A percentile compares a stretch with the other conserved stretches of the same genome.
Conservation (phyloP, 441 rosid genomes). For the Geranium incanum region DNA sequence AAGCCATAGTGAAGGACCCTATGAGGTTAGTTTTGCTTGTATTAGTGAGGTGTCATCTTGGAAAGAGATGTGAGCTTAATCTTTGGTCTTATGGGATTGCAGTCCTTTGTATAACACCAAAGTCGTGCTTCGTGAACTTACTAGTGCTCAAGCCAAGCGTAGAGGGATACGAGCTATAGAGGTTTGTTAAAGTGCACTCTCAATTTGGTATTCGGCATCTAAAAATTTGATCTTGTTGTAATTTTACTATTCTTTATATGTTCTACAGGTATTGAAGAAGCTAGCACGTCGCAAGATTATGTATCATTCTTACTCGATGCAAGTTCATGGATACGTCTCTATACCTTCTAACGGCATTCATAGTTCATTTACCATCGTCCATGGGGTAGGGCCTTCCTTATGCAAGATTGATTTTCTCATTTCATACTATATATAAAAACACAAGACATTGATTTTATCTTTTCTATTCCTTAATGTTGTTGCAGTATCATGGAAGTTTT, state of each 20-base stretch:
- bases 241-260: slow-evolving; percentile 14
- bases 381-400: slow-evolving; percentile 53
- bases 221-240: slow-evolving; percentile 3
- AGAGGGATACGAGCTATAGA: slow-evolving; percentile 87
- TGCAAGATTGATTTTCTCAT: neutral
- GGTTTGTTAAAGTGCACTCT: slow-evolving; percentile 32
- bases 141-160: slow-evolving; percentile 66
- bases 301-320: slow-evolving; percentile 93
- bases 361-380: slow-evolving; percentile 65
- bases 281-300: slow-evolving; percentile 63
- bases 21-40: slow-evolving; percentile 44
- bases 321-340: slow-evolving; percentile 71
- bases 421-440: neutral
- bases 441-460: slow-evolving; percentile 7
- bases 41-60: slow-evolving; percentile 14
- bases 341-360: slow-evolving; percentile 33
- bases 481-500: slow-evolving; percentile 89
- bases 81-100: slow-evolving; percentile 36
- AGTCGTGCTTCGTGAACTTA: slow-evolving; percentile 73
- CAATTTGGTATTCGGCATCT: neutral
- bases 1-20: slow-evolving; percentile 66
- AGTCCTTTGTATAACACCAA: slow-evolving; percentile 72
- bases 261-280: slow-evolving; percentile 73
- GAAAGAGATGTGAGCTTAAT: slow-evolving; percentile 19
- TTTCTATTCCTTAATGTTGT: slow-evolving; percentile 8